These are phyloP conservation scores for Sordariomycetes sp. DNA, from an alignment of 2,329 filamentous ascomycete species.

Conservation along the genomic window DNA sequence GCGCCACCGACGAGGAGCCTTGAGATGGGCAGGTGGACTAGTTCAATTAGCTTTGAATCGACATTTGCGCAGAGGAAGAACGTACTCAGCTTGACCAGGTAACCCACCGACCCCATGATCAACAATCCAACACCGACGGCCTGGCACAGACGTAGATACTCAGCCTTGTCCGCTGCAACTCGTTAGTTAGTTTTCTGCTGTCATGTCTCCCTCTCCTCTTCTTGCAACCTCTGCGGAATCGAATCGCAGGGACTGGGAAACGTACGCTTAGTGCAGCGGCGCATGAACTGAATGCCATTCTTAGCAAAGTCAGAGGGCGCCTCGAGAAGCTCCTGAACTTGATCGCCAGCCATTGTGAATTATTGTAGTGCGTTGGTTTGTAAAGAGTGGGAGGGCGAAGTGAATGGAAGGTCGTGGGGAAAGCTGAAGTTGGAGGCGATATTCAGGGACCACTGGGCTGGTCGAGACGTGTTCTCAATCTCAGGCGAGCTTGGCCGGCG, in stretches of 20 bases:
- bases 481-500: neutral
- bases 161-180: conserved; percentile 27
- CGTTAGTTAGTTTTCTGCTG: conserved; percentile 1
- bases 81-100: conserved; percentile 61
- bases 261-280: conserved; percentile 54
- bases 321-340: conserved; percentile 62
- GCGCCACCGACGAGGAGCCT: conserved; percentile 60
- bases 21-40: conserved; percentile 63
- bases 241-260: conserved; percentile 8
- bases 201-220: no score
- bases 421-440: neutral
- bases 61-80: neutral
- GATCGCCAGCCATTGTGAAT: conserved; percentile 47
- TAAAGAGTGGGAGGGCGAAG: neutral
- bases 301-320: conserved; percentile 56
- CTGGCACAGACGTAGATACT: conserved; percentile 37
- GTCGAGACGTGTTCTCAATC: conserved; percentile 5
- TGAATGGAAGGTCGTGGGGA: neutral
- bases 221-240: neutral
- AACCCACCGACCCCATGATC: conserved; percentile 62
- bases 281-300: conserved; percentile 53
- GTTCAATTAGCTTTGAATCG: neutral
- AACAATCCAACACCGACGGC: conserved; percentile 62
- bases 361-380: conserved; percentile 25
- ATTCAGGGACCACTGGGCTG: conserved; percentile 1